Conservation (phyloP, 2,329 filamentous ascomycete genomes). For the Dothistroma pini region DNA sequence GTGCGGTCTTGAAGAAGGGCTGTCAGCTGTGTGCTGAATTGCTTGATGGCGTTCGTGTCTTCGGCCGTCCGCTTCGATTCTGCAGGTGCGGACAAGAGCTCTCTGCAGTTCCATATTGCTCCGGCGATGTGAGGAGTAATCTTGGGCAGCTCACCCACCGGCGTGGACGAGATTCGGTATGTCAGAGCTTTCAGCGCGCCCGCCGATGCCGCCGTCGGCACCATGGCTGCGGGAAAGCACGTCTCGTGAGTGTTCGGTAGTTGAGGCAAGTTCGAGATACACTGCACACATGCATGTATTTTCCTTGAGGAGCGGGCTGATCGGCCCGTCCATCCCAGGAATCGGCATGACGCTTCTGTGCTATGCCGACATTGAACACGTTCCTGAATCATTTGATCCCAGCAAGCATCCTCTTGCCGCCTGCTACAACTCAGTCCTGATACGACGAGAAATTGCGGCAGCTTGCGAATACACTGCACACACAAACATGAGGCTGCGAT, state of each 20-base stretch:
- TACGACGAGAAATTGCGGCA: not conserved
- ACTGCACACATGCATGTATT: no score
- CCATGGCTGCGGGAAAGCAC: conserved; percentile 1
- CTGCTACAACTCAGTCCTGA: not conserved
- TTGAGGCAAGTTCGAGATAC: not conserved
- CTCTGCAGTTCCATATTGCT: conserved; percentile 52
- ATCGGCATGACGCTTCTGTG: not conserved
- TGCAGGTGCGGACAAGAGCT: conserved; percentile 60
- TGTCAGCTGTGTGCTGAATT: conserved; percentile 72
- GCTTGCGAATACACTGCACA: not conserved
- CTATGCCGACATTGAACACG: not conserved
- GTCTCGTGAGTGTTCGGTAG: not conserved
- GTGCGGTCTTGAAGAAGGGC: conserved; percentile 74
- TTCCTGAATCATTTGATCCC: not conserved
- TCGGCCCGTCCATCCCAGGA: not conserved
- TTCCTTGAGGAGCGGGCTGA: not conserved
- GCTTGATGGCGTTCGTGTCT: conserved; percentile 68
- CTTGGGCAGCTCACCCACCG: conserved; percentile 68
- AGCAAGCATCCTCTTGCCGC: not conserved
- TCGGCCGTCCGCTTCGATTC: conserved; percentile 59
- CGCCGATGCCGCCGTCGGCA: conserved; percentile 35
- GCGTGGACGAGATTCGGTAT: conserved; percentile 66
- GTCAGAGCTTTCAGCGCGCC: conserved; percentile 57
- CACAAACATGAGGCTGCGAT: conserved; percentile 18
- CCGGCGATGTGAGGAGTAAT: conserved; percentile 66